These are phyloP conservation scores for Perkinsela sp. DNA, from an alignment of 208 protist genomes.

Conservation along the genomic window DNA sequence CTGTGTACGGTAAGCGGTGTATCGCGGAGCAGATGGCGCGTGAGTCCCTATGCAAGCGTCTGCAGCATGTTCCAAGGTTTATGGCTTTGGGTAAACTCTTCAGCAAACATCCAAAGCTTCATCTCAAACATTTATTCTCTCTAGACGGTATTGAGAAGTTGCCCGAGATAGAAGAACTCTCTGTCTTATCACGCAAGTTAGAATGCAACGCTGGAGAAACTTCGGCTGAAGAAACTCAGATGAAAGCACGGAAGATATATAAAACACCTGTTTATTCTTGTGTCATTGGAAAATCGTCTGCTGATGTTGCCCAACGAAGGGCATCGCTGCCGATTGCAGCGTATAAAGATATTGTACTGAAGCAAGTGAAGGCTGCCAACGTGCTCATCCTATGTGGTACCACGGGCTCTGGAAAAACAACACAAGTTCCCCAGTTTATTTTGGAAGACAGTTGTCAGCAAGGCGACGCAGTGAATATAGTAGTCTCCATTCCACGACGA, in stretches of 20 bases:
- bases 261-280: too few species aligned
- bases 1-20: background rate
- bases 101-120: background rate
- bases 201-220: background rate
- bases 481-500: conserved; percentile 54
- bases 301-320: background rate
- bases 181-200: background rate
- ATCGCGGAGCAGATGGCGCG: background rate
- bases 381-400: conserved; percentile 67
- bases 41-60: background rate
- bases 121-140: background rate
- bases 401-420: conserved; percentile 71
- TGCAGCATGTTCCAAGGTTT: background rate
- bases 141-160: background rate
- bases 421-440: conserved; percentile 73
- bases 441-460: conserved; percentile 41
- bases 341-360: background rate
- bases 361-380: conserved; percentile 8
- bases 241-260: background rate
- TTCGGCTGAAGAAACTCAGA: background rate
- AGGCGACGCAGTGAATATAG: conserved; percentile 2
- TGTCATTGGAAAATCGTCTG: background rate
- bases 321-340: background rate
- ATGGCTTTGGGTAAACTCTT: background rate
- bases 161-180: background rate